Conservation (phyloP, 768 basidiomycete genomes). For the Albatrellus ellisii region DNA sequence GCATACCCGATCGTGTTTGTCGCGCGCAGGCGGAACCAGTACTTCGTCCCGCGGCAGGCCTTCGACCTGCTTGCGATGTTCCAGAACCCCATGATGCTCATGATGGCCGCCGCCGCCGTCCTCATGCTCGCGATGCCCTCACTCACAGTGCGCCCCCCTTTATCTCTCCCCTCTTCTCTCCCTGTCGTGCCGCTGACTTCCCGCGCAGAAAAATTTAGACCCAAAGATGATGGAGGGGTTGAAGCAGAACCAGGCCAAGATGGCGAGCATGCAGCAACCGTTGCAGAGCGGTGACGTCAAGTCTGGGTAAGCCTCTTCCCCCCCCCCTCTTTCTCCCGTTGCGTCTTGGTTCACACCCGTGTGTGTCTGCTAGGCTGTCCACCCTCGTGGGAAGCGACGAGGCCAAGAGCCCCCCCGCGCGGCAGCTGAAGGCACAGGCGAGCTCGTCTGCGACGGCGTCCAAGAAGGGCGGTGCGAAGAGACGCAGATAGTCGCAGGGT, state of each 20-base stretch:
- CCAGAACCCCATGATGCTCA: conserved; percentile 74
- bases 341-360: not conserved
- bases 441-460: not conserved
- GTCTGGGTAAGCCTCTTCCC: conserved; percentile 4
- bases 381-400: conserved; percentile 4
- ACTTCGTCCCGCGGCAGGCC: conserved; percentile 55
- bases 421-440: conserved; percentile 5
- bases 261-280: conserved; percentile 41
- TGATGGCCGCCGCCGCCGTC: conserved; percentile 53
- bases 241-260: conserved; percentile 44
- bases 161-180: not conserved
- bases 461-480: conserved; percentile 7
- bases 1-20: conserved; percentile 47
- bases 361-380: conserved; percentile 2
- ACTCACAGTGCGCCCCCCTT: conserved; percentile 44
- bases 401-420: conserved; percentile 2
- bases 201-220: conserved; percentile 60
- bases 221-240: conserved; percentile 55
- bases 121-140: conserved; percentile 69
- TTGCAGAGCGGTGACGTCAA: conserved; percentile 46
- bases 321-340: not conserved
- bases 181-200: not conserved
- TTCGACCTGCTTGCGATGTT: conserved; percentile 71
- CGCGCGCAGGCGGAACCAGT: conserved; percentile 42
- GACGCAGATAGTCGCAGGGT: conserved; percentile 4